Conservation (phyloP, 2,329 filamentous ascomycete species). For the Talaromyces amestolkiae region DNA sequence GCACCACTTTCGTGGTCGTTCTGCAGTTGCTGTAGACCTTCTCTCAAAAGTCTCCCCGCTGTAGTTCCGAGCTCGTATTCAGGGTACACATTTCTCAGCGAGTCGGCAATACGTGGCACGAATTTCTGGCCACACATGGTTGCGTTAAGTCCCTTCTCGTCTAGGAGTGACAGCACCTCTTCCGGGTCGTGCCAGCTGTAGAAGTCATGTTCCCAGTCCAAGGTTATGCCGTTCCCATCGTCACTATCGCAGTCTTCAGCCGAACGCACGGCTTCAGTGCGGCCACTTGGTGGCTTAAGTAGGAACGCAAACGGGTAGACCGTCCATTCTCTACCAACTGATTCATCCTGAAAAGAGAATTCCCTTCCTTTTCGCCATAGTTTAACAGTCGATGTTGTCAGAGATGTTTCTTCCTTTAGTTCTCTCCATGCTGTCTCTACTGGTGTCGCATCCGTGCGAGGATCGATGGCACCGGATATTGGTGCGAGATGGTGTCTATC, state of each 20-base stretch:
- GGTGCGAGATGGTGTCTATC: conserved; percentile 58
- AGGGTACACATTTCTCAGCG: conserved; percentile 59
- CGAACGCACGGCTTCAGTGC: conserved; percentile 11
- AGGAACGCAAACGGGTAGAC: conserved; percentile 61
- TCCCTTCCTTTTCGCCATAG: conserved; percentile 59
- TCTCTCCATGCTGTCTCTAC: conserved; percentile 61
- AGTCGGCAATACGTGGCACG: conserved; percentile 59
- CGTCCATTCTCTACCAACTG: conserved; percentile 58
- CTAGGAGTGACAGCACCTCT: conserved; percentile 36
- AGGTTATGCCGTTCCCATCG: conserved; percentile 51
- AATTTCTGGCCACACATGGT: conserved; percentile 41
- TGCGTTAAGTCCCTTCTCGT: conserved; percentile 36
- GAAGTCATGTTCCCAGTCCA: conserved; percentile 63
- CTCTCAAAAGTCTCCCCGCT: conserved; percentile 48
- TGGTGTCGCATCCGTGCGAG: conserved; percentile 49
- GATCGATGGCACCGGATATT: conserved; percentile 61
- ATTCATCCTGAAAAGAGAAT: conserved; percentile 56
- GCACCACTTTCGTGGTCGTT: conserved; percentile 60
- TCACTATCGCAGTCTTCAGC: conserved; percentile 27
- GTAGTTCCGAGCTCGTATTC: conserved; percentile 50
- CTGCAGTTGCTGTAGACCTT: conserved; percentile 51
- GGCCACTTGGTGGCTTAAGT: conserved; percentile 36
- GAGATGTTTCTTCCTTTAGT: conserved; percentile 60
- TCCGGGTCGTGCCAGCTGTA: conserved; percentile 59
- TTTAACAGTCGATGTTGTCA: conserved; percentile 48